phyloP scores from a whole-genome alignment of 2,329 filamentous ascomycete species.

The Exserohilum turcica region DNA sequence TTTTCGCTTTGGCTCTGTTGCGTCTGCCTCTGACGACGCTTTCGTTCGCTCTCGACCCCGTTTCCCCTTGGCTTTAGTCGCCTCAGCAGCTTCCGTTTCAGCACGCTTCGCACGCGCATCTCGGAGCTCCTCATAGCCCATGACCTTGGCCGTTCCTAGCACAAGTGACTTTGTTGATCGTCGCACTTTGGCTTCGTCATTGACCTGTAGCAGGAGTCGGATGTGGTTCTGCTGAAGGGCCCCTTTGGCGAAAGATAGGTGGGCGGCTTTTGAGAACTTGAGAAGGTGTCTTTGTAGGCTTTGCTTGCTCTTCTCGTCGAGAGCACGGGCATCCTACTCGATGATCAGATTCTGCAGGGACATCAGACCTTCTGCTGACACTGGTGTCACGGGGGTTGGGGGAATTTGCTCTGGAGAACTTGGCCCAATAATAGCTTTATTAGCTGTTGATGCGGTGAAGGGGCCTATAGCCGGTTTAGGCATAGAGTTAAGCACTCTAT shows the following conservation, averaged over 20 bases:
- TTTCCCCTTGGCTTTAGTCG: conserved; percentile 9
- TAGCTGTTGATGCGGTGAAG: no score
- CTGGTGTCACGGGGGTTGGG: conserved; percentile 31
- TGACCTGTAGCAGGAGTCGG: conserved; percentile 31
- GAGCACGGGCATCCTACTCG: conserved; percentile 16
- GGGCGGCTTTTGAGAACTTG: conserved; percentile 28
- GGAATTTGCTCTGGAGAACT: conserved; percentile 8
- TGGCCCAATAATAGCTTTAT: not conserved
- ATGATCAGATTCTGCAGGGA: conserved; percentile 24
- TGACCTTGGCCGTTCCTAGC: conserved; percentile 30
- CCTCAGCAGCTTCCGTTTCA: conserved; percentile 28
- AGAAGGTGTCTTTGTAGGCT: conserved; percentile 16
- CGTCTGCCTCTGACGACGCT: not conserved
- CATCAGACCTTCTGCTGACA: conserved; percentile 22
- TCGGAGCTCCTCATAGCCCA: conserved; percentile 31
- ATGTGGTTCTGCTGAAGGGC: conserved; percentile 18
- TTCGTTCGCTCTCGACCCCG: not conserved
- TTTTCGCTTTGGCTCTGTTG: not conserved
- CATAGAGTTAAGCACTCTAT: conserved; percentile 37
- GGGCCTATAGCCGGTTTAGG: conserved; percentile 22
- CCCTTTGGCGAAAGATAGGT: conserved; percentile 27
- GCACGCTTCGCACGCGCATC: conserved; percentile 27
- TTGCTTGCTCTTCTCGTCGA: conserved; percentile 24
- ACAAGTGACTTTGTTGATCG: conserved; percentile 29
- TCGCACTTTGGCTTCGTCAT: conserved; percentile 36